Percentiles rank a stretch among this genome's conserved stretches.
Conservation (phyloP, 108 stramenopile species). For the Cyclostephanos invisitatus region DNA sequence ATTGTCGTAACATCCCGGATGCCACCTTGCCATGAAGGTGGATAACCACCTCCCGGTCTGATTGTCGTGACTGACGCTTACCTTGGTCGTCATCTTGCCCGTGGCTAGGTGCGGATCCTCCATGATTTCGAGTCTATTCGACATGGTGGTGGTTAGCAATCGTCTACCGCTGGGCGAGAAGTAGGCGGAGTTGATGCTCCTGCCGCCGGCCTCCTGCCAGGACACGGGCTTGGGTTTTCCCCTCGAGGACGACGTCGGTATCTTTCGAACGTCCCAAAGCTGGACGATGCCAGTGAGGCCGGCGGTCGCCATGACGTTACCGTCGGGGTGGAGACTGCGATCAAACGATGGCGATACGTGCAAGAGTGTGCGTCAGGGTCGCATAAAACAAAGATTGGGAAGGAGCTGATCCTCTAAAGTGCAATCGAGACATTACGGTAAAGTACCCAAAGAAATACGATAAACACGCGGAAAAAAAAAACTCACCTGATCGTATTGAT, state of each 20-base stretch:
- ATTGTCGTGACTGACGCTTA: conserved; percentile 77
- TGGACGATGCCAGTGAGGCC: conserved; percentile 62
- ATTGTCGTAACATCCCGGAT: conserved; percentile 38
- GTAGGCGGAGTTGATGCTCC: conserved; percentile 76
- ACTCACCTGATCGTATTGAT: conserved; percentile 83
- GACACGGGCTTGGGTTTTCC: conserved; percentile 50
- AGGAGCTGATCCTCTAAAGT: too few relatives aligned
- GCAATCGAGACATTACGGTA: too few relatives aligned
- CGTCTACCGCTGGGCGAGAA: conserved; percentile 74
- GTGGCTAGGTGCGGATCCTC: conserved; percentile 54
- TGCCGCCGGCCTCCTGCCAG: conserved; percentile 44
- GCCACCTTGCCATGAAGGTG: conserved; percentile 82
- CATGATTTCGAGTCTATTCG: conserved; percentile 65
- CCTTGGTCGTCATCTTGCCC: conserved; percentile 44
- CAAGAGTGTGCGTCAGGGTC: too few relatives aligned
- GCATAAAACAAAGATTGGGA: too few relatives aligned
- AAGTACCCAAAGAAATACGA: not conserved
- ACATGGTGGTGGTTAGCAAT: conserved; percentile 67
- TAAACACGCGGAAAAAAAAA: not conserved
- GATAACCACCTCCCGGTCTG: conserved; percentile 81
- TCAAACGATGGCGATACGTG: not conserved
- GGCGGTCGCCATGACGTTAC: conserved; percentile 65
- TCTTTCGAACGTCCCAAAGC: conserved; percentile 80
- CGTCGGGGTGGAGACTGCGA: conserved; percentile 77
- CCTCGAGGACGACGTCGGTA: conserved; percentile 26